A percentile compares a stretch with the other conserved stretches of the same genome.
These are phyloP conservation scores for Euphrasia arctica DNA, from an alignment of 305 asterid species.

Conservation along the genomic window DNA sequence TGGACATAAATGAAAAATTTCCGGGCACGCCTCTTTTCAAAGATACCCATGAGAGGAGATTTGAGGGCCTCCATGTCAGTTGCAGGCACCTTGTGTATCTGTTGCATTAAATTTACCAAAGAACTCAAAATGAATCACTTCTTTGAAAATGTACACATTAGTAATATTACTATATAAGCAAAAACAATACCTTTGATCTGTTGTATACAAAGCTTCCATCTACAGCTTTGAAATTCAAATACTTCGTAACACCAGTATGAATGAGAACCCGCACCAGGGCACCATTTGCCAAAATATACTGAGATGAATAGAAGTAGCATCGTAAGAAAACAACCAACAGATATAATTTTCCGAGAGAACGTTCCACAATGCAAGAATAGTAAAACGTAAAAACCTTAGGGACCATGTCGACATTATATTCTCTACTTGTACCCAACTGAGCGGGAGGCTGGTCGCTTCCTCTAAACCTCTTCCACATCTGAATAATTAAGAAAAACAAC, in stretches of 20 bases:
- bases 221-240: conserved; percentile 84
- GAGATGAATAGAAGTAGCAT: conserved; percentile 31
- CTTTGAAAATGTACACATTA: not conserved
- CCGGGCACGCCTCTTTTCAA: conserved; percentile 96
- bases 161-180: not conserved
- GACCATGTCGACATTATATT: conserved; percentile 89
- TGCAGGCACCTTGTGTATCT: conserved; percentile 98
- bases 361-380: conserved; percentile 17
- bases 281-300: conserved; percentile 99
- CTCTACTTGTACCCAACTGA: conserved; percentile 82
- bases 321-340: conserved; percentile 20
- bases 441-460: conserved; percentile 91
- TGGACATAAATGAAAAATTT: conserved; percentile 94
- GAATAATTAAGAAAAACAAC: conserved; percentile 19
- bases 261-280: conserved; percentile 88
- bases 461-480: conserved; percentile 93
- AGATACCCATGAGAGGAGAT: conserved; percentile 98
- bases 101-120: conserved; percentile 27
- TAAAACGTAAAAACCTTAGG: conserved; percentile 64
- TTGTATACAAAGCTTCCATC: conserved; percentile 93
- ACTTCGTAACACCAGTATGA: conserved; percentile 92
- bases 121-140: conserved; percentile 4
- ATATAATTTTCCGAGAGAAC: conserved; percentile 15
- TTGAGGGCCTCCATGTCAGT: conserved; percentile 98
- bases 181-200: conserved; percentile 72